These are phyloP conservation scores for Coemansia sp. DNA, from an alignment of 192 early-diverging fungal genomes.

Conservation along the genomic window DNA sequence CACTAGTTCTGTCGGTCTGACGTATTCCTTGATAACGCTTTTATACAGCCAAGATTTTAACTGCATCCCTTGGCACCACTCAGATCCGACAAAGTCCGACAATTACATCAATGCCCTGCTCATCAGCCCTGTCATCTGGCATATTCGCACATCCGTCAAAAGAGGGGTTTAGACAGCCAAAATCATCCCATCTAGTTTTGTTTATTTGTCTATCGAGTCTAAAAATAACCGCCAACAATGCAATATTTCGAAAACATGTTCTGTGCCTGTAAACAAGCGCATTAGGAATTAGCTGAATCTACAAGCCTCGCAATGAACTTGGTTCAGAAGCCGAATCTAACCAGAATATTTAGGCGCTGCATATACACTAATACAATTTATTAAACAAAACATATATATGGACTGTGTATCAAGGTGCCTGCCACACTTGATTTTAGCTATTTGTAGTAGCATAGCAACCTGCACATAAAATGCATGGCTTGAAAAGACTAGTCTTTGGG, in stretches of 20 bases:
- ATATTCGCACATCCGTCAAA: no score
- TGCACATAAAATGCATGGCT: neutral
- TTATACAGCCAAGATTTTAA: no score
- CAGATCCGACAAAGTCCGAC: no score
- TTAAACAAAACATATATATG: neutral
- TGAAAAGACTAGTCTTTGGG: neutral
- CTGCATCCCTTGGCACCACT: no score
- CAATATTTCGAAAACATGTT: neutral
- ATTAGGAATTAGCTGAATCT: slow-evolving; percentile 6
- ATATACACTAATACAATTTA: neutral
- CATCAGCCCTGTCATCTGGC: no score
- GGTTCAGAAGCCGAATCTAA: neutral
- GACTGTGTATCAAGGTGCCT: neutral
- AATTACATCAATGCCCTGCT: no score
- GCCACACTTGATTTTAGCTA: neutral
- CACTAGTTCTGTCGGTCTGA: slow-evolving; percentile 27
- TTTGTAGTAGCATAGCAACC: neutral
- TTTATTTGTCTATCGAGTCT: neutral
- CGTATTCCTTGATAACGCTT: no score
- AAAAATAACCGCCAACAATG: neutral
- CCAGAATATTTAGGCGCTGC: neutral
- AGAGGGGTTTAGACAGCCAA: no score
- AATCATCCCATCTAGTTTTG: neutral
- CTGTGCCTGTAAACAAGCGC: neutral
- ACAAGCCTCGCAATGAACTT: neutral